These are phyloP conservation scores for Abrus pulchellus DNA, from an alignment of 306 rosid species.

Conservation along the genomic window DNA sequence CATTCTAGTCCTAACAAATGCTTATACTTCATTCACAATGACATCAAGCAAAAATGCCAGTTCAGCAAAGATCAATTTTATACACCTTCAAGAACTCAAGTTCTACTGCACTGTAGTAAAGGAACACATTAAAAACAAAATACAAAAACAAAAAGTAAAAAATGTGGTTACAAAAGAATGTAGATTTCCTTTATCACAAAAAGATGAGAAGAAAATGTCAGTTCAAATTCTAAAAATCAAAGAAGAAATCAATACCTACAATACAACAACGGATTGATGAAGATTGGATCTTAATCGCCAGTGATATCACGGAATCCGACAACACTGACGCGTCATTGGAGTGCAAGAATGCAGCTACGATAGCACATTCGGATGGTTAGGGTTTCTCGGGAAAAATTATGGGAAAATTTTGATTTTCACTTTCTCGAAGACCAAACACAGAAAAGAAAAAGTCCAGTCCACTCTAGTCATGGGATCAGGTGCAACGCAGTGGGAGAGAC, in stretches of 20 bases:
- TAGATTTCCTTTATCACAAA: not conserved
- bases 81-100: slow-evolving; percentile 21
- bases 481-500: not conserved
- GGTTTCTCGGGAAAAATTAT: slow-evolving; percentile 50
- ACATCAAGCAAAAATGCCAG: not conserved
- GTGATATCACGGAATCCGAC: slow-evolving; percentile 1
- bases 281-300: slow-evolving; percentile 8
- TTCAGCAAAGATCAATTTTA: slow-evolving; percentile 16
- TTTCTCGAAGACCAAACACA: slow-evolving; percentile 52
- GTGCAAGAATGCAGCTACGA: not conserved
- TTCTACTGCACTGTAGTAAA: not conserved
- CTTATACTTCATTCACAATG: slow-evolving; percentile 1
- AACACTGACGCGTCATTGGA: slow-evolving; percentile 11
- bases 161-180: not conserved
- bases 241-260: not conserved
- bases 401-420: slow-evolving; percentile 29
- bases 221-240: not conserved
- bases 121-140: not conserved
- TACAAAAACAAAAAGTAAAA: not conserved
- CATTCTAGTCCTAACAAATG: slow-evolving; percentile 1
- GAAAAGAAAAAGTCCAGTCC: slow-evolving; percentile 2
- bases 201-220: not conserved
- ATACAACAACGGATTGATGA: not conserved
- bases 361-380: slow-evolving; percentile 28
- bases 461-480: slow-evolving; percentile 22